Evolutionary conservation across 2,329 filamentous ascomycete genomes (phyloP), one percentile per base, ranked within the genome.

Genomic region (Colletotrichum sp.): DNA sequence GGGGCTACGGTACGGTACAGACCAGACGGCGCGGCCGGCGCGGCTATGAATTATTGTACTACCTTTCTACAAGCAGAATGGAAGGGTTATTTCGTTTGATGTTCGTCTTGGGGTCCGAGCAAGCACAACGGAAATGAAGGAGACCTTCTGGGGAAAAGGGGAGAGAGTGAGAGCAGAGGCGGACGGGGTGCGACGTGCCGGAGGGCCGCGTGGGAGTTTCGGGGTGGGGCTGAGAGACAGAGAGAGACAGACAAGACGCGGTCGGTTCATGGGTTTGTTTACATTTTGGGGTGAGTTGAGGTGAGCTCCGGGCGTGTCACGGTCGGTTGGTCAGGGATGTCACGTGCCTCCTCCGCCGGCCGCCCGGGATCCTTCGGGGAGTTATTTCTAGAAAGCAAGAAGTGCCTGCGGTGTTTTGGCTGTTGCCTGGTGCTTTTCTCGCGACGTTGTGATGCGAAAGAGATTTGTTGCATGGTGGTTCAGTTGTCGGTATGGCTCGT

Each of bases 151-250:
- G 26, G 36, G 13, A 24, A 28, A 30, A 5, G 16, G 21, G 10
- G 21, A 38, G 15, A 32, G n/a, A 18, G 57, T n/a, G 32, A 21
- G 16, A n/a, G 58, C 26, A 21, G 26, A n/a, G 18, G 34, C 28
- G 28, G n/a, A 61, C 34, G 55, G 55, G 26, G 30, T 48, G 34
- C n/a, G 57, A 70, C 30, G 58, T 63, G 13, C 58, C 55, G 67
- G 67, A 36, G 15, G n/a, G 26, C 30, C 26, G 28, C 58, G 55
- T 48, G 38, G 21, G 63, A 21, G 67, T 69, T 69, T 69, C 67
- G 67, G 52, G 67, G 80, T 81, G 80, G 77, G 72, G 79, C 78
- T 78, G 38, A 43, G 38, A 43, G 38, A 43, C 38, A 43, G 38
- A 43, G 38, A n/a, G 38, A 43, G 16, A 43, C 38, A 43, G 77